phyloP scores from a whole-genome alignment of 441 rosid genomes.

The Croton laevigatus region DNA sequence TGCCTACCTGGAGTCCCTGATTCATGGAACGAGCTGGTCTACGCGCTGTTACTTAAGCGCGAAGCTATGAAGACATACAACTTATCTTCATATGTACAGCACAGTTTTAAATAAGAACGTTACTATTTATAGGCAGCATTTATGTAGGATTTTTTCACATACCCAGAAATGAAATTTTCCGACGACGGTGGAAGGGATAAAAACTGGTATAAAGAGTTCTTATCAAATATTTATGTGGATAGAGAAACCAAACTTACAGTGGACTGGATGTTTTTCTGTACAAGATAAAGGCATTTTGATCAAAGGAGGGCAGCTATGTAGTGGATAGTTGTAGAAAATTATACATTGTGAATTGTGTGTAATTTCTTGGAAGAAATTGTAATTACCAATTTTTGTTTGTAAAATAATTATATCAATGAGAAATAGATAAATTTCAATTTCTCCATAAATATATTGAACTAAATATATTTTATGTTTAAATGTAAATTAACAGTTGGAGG shows the following conservation, averaged over 20 bases:
- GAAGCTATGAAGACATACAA: constrained; percentile 27
- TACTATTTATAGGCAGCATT: constrained; percentile 10
- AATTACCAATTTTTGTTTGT: constrained; percentile 1
- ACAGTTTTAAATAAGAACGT: constrained; percentile 20
- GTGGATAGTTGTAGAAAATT: background rate
- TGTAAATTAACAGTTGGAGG: no score
- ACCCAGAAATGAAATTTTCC: constrained; percentile 19
- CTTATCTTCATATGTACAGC: constrained; percentile 23
- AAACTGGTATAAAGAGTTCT: background rate
- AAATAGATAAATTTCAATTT: background rate
- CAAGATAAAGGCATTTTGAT: background rate
- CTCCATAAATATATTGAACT: no score
- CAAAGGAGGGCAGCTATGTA: background rate
- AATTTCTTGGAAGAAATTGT: constrained; percentile 9
- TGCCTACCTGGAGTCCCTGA: constrained; percentile 96
- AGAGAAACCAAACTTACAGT: background rate
- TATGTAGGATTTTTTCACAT: constrained; percentile 11
- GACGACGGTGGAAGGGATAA: background rate
- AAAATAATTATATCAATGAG: background rate
- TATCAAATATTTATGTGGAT: background rate
- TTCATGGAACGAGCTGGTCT: constrained; percentile 86
- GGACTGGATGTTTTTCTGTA: background rate
- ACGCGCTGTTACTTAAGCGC: constrained; percentile 56
- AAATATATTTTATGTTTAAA: no score
- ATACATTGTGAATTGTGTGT: background rate